Percentiles rank a stretch among this genome's conserved stretches.
phyloP scores from a whole-genome alignment of 2,329 filamentous ascomycete species.

The Penicillium decumbens region DNA sequence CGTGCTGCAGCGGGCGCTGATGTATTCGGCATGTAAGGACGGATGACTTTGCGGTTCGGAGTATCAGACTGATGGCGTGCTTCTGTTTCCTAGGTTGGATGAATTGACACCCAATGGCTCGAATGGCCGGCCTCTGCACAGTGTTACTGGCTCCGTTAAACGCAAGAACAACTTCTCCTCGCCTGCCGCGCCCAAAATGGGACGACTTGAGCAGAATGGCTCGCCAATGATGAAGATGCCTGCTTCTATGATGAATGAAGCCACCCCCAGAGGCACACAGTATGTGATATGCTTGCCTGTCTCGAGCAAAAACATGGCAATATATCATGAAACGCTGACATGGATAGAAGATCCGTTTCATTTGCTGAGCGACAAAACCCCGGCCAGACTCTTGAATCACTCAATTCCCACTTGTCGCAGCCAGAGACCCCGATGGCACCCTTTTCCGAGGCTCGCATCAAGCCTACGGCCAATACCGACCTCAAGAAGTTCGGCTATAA shows the following conservation, averaged over 20 bases:
- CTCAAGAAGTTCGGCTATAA: conserved; percentile 88
- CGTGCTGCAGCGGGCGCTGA: conserved; percentile 59
- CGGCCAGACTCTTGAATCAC: conserved; percentile 74
- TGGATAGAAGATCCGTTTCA: conserved; percentile 48
- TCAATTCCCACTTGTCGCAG: conserved; percentile 69
- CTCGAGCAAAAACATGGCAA: background rate
- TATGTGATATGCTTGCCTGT: conserved; percentile 25
- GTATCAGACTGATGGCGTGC: background rate
- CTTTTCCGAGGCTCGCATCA: conserved; percentile 71
- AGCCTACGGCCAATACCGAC: conserved; percentile 79
- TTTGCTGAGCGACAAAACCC: conserved; percentile 75
- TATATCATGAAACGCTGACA: conserved; percentile 11
- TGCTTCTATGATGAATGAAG: conserved; percentile 31
- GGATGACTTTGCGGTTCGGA: background rate
- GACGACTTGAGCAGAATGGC: conserved; percentile 45
- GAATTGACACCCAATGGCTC: conserved; percentile 63
- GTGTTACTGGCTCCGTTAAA: conserved; percentile 47
- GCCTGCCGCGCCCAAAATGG: conserved; percentile 41
- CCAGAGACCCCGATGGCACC: conserved; percentile 67
- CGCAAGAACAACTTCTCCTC: conserved; percentile 50
- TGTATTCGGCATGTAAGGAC: conserved; percentile 73
- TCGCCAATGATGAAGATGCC: conserved; percentile 48
- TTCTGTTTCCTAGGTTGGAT: conserved; percentile 52
- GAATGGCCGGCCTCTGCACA: conserved; percentile 30
- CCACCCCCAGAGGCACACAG: conserved; percentile 32